These are phyloP conservation scores for Canariomyces notabilis DNA, from an alignment of 2,329 filamentous ascomycete genomes.

Conservation along the genomic window DNA sequence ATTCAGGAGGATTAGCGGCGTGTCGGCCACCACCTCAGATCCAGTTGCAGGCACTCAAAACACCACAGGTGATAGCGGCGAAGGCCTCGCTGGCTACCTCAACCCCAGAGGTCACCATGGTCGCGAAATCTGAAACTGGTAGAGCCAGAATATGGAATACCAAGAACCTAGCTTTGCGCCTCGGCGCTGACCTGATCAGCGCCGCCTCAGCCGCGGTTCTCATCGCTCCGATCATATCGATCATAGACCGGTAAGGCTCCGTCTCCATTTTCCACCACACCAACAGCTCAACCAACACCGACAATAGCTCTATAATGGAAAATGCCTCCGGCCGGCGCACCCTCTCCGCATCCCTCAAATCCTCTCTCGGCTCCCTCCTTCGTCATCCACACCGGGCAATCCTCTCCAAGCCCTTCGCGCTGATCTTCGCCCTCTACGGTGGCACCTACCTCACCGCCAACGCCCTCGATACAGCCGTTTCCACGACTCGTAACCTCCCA, in stretches of 20 bases:
- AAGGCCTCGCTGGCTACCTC: constrained; percentile 2
- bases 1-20: constrained; percentile 6
- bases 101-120: not conserved
- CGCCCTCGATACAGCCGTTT: constrained; percentile 71
- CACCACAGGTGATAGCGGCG: not conserved
- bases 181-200: constrained; percentile 63
- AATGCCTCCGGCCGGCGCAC: constrained; percentile 67
- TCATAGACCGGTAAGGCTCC: constrained; percentile 70
- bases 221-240: constrained; percentile 78
- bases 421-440: constrained; percentile 73
- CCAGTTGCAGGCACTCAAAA: constrained; percentile 5
- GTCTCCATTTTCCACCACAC: not conserved
- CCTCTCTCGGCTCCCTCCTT: constrained; percentile 53
- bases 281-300: constrained; percentile 4
- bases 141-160: constrained; percentile 63
- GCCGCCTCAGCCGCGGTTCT: constrained; percentile 68
- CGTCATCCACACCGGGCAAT: constrained; percentile 57
- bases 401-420: constrained; percentile 60
- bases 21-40: not conserved
- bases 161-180: constrained; percentile 59
- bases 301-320: constrained; percentile 66
- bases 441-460: constrained; percentile 90
- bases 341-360: constrained; percentile 54
- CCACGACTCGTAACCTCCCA: constrained; percentile 54
- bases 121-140: not conserved